Base-by-base conservation (phyloP, 2,329 filamentous ascomycete genomes). In the Phoma sp. region DNA sequence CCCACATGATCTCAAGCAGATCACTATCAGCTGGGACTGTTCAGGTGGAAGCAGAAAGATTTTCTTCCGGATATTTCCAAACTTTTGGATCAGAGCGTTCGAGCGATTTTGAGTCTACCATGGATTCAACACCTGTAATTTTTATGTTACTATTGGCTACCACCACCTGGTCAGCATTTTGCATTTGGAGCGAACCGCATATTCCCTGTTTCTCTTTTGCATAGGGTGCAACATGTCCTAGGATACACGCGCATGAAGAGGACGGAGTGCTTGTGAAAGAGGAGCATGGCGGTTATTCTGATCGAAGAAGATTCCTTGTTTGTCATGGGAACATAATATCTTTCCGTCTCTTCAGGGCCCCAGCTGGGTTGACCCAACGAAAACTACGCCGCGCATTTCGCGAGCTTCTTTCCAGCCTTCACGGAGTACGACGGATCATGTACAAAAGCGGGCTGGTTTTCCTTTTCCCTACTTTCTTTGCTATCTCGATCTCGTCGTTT, bases 121-220 rank as follows among this genome's bases (percentile, higher is more conserved):
- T 39, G 58, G 53, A 57, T 61, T 62, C 56, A 52, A 52, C 57
- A 64, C 55, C 56, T 73, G 67, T 70, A 70, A 69, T 69, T 71
- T 61, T 67, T 72, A 65, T 56, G 58, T 60, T 59, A 57, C 52
- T 58, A 61, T 59, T 61, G 61, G 62, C 54, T 63, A 49, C 46
- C 43, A 55, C 53, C 47, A 46, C 42, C 64, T 49, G 55, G 54
- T 51, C 39, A 48, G 53, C 54, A 62, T 65, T 53, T 61, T 69
- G 71, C 70, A 71, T 73, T 66, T 69, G 63, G 59, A 70, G 66
- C 70, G 69, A 61, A 66, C 55, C 59, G 66, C 67, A 65, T 71
- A 58, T 65, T 57, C 52, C 56, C 58, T 58, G 43, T 56, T 61
- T 62, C 53, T 55, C 53, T 62, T 54, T 68, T 66, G 65, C 64